phyloP scores from a whole-genome alignment of 2,329 filamentous ascomycete species.

The Fusarium floridanum region DNA sequence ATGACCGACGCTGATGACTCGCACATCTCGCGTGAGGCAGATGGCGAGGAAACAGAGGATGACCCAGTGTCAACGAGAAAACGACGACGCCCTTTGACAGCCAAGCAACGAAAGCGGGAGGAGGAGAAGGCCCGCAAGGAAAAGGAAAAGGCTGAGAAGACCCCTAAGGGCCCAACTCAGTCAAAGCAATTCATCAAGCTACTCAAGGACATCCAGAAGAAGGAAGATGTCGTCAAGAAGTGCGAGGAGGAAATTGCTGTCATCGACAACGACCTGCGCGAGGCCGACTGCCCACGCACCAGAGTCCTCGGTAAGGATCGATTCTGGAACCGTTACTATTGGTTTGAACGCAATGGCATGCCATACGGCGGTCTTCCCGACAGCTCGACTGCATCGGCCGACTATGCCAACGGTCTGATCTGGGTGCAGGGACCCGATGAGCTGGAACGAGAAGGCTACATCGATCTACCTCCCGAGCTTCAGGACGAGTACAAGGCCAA shows the following conservation, averaged over 20 bases:
- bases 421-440: conserved; percentile 98
- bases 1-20: conserved; percentile 76
- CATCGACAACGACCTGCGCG: conserved; percentile 91
- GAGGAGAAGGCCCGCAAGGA: conserved; percentile 74
- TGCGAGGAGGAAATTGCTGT: conserved; percentile 88
- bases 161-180: conserved; percentile 77
- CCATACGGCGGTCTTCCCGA: conserved; percentile 89
- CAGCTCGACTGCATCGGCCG: conserved; percentile 88
- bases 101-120: conserved; percentile 83
- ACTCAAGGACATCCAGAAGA: conserved; percentile 88
- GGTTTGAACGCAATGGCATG: conserved; percentile 99
- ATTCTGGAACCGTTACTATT: conserved; percentile 99
- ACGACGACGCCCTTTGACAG: conserved; percentile 67
- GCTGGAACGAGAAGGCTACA: conserved; percentile 86
- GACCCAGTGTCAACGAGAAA: conserved; percentile 67
- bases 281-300: conserved; percentile 92
- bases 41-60: conserved; percentile 80
- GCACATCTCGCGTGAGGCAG: conserved; percentile 65
- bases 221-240: conserved; percentile 82
- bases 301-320: conserved; percentile 92
- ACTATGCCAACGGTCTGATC: conserved; percentile 92
- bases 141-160: conserved; percentile 68
- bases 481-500: conserved; percentile 81
- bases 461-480: conserved; percentile 79
- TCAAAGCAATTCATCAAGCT: conserved; percentile 91